Conservation (phyloP, 768 basidiomycete genomes). For the Suillus clintonianus region DNA sequence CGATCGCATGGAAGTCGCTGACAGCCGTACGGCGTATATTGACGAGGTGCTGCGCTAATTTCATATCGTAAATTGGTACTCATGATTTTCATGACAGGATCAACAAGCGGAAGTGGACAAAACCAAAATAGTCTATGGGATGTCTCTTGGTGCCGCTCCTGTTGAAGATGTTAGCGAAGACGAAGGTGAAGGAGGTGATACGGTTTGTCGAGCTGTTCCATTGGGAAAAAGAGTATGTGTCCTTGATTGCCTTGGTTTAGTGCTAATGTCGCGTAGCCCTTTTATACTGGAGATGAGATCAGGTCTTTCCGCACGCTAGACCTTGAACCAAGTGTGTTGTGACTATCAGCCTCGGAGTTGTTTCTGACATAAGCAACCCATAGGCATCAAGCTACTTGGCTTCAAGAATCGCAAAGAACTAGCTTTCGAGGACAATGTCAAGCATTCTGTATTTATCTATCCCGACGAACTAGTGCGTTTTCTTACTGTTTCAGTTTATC, state of each 20-base stretch:
- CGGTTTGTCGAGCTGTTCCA: conserved; percentile 46
- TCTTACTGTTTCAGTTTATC: background rate
- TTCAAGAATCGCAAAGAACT: conserved; percentile 79
- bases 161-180: conserved; percentile 29
- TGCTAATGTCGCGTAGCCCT: conserved; percentile 51
- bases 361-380: background rate
- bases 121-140: conserved; percentile 30
- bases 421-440: conserved; percentile 85
- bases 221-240: conserved; percentile 50
- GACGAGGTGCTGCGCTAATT: conserved; percentile 53
- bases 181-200: conserved; percentile 41
- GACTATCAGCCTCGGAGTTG: background rate
- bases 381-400: conserved; percentile 89
- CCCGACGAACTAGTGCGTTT: conserved; percentile 81
- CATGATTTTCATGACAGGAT: conserved; percentile 20
- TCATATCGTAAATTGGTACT: background rate
- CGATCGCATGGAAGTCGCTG: conserved; percentile 75
- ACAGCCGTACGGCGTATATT: conserved; percentile 67
- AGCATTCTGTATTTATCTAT: conserved; percentile 89
- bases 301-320: conserved; percentile 81
- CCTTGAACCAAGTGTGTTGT: conserved; percentile 64
- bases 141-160: conserved; percentile 38
- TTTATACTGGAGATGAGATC: conserved; percentile 84
- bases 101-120: conserved; percentile 30
- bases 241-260: conserved; percentile 1